A percentile compares a stretch with the other conserved stretches of the same genome.
phyloP scores from a whole-genome alignment of 2,329 filamentous ascomycete genomes.

The Sporothrix pallida region DNA sequence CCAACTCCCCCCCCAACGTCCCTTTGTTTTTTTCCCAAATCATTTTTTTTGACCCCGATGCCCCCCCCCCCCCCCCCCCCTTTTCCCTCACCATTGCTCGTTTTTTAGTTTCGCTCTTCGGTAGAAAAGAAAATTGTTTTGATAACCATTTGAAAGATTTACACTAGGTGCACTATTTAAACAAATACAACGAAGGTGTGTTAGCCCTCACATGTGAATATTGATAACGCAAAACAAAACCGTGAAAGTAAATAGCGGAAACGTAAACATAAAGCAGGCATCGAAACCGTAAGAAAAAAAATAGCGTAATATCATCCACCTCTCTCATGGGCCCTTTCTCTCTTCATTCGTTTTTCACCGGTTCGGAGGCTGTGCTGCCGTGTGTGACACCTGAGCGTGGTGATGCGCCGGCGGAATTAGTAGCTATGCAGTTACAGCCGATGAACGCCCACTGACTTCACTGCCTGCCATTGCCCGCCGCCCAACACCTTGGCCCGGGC shows the following conservation, averaged over 20 bases:
- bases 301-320: slow-evolving; percentile 10
- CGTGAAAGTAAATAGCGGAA: not conserved
- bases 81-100: too few relatives aligned
- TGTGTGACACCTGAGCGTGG: not conserved
- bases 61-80: too few relatives aligned
- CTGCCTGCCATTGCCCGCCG: slow-evolving; percentile 37
- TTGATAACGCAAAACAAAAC: not conserved
- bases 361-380: not conserved
- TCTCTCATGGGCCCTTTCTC: too few relatives aligned
- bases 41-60: not conserved
- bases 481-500: slow-evolving; percentile 50
- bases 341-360: not conserved
- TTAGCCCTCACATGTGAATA: too few relatives aligned
- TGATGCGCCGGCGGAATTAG: not conserved
- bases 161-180: not conserved
- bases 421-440: not conserved
- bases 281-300: not conserved
- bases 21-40: not conserved
- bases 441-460: not conserved
- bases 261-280: not conserved
- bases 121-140: too few relatives aligned
- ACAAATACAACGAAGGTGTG: not conserved
- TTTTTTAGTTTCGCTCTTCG: too few relatives aligned
- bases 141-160: not conserved
- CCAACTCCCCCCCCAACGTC: too few relatives aligned